Conservation (phyloP, 2,329 filamentous ascomycete species). For the Ascocoryne sarcoides region DNA sequence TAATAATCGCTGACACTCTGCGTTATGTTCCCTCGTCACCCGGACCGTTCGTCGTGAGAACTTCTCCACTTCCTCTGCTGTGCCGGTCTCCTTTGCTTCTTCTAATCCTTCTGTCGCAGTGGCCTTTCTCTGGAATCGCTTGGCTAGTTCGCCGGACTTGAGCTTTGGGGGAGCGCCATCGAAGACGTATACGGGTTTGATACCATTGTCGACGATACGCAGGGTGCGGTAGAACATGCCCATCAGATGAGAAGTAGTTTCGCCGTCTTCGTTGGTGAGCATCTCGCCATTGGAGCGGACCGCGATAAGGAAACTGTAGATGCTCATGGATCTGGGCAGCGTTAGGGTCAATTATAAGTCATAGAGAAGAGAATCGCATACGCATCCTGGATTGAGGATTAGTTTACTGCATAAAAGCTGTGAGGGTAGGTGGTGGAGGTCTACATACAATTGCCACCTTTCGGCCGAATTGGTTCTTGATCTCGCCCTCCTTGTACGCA, state of each 20-base stretch:
- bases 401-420: conserved; percentile 5
- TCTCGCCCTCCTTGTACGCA: conserved; percentile 91
- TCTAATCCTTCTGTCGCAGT: conserved; percentile 85
- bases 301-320: conserved; percentile 97
- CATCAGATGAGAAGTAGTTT: conserved; percentile 97
- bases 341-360: conserved; percentile 8
- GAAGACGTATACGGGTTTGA: conserved; percentile 97
- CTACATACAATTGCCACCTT: conserved; percentile 88
- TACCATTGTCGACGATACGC: conserved; percentile 96
- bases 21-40: conserved; percentile 94
- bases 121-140: conserved; percentile 89
- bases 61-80: conserved; percentile 95
- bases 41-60: conserved; percentile 88
- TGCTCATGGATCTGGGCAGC: conserved; percentile 77
- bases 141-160: conserved; percentile 93
- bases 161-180: conserved; percentile 94
- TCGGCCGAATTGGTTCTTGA: conserved; percentile 97
- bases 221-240: conserved; percentile 99
- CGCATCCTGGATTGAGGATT: conserved; percentile 43
- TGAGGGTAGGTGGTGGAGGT: conserved; percentile 1
- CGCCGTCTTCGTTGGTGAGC: conserved; percentile 87
- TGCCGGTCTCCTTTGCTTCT: conserved; percentile 95
- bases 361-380: conserved; percentile 24
- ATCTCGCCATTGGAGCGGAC: conserved; percentile 95
- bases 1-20: conserved; percentile 81